phyloP scores from a whole-genome alignment of 2,329 filamentous ascomycete species.

The Colletotrichum tropicicola region DNA sequence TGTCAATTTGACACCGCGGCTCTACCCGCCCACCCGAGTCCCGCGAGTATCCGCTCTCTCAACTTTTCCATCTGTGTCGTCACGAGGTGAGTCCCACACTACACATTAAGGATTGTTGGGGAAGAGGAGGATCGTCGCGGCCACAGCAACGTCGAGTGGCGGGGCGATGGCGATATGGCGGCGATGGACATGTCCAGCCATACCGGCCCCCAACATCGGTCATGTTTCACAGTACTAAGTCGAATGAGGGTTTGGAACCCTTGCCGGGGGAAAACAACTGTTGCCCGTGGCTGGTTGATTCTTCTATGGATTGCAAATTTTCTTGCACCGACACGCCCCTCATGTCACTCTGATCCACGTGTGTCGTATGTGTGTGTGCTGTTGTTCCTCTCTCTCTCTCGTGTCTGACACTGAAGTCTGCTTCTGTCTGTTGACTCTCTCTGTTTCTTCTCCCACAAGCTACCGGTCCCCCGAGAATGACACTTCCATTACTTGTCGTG shows the following conservation, averaged over 20 bases:
- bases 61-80: background rate
- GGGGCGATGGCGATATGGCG: background rate
- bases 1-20: background rate
- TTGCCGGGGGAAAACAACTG: background rate
- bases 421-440: background rate
- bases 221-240: background rate
- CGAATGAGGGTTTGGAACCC: background rate
- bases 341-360: background rate
- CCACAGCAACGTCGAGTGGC: no score
- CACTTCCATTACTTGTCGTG: background rate
- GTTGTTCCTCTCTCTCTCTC: background rate
- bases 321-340: background rate
- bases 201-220: background rate
- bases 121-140: background rate
- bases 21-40: background rate
- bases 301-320: background rate
- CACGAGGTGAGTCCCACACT: constrained; percentile 8
- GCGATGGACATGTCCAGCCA: background rate
- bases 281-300: background rate
- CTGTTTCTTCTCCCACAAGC: background rate
- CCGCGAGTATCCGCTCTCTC: background rate
- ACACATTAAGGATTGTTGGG: background rate
- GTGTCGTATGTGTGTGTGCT: background rate
- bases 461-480: background rate
- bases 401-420: background rate